A percentile compares a stretch with the other conserved stretches of the same genome.
Conservation (phyloP, 345 rosid genomes). For the Orychophragmus violaceus region DNA sequence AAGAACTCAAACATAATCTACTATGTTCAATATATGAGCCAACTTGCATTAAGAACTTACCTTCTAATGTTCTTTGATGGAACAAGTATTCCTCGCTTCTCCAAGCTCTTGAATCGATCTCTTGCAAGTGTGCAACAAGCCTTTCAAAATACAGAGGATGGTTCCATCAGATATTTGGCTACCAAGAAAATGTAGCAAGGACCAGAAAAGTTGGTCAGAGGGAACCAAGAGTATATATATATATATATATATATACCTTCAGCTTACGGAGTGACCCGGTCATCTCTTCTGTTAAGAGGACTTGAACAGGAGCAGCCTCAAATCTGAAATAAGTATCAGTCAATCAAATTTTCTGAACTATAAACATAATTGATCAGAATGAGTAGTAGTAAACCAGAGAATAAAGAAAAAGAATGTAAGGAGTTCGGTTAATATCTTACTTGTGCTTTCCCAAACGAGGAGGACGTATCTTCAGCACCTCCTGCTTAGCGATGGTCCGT, state of each 20-base stretch:
- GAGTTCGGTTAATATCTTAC: slow-evolving; percentile 40
- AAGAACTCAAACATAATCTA: slow-evolving; percentile 10
- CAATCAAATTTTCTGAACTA: background rate
- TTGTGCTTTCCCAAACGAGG: slow-evolving; percentile 94
- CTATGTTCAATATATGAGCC: background rate
- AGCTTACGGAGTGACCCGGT: slow-evolving; percentile 85
- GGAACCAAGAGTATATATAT: background rate
- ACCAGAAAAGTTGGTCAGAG: background rate
- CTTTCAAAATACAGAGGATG: slow-evolving; percentile 28
- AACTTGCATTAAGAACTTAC: slow-evolving; percentile 29
- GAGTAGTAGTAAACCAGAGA: background rate
- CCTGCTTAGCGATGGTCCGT: slow-evolving; percentile 55
- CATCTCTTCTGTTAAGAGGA: slow-evolving; percentile 83
- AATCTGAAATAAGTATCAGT: slow-evolving; percentile 37
- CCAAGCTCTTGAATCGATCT: slow-evolving; percentile 85
- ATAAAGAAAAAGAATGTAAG: background rate
- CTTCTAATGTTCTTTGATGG: slow-evolving; percentile 55
- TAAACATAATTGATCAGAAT: background rate
- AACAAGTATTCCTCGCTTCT: slow-evolving; percentile 81
- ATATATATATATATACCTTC: no score
- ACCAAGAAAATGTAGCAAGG: background rate
- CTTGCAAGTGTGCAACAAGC: slow-evolving; percentile 80
- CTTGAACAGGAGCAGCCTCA: slow-evolving; percentile 82
- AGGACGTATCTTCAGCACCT: slow-evolving; percentile 65
- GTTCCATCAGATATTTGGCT: background rate